phyloP scores from a whole-genome alignment of 2,329 filamentous ascomycete genomes.

The Canariomyces notabilis region DNA sequence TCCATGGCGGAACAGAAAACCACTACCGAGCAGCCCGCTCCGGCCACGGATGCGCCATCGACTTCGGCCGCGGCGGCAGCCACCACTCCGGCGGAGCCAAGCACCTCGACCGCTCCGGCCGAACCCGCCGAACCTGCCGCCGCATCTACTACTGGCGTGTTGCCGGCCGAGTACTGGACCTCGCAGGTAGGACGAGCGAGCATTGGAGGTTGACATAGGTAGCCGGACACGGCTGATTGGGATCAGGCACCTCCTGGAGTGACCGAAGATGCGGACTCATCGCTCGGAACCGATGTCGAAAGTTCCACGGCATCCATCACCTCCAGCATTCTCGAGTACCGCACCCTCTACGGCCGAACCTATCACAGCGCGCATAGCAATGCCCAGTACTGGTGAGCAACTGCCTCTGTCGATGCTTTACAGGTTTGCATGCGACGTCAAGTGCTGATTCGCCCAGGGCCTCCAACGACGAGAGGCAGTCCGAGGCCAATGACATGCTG shows the following conservation, averaged over 20 bases:
- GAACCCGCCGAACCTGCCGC: no score
- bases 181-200: neutral
- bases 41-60: no score
- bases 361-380: slow-evolving; percentile 29
- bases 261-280: slow-evolving; percentile 7
- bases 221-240: no score
- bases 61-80: no score
- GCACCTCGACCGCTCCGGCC: no score
- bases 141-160: neutral
- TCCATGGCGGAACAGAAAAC: neutral
- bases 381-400: slow-evolving; percentile 26
- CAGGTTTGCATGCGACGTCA: no score
- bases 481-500: slow-evolving; percentile 30
- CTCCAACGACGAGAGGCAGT: slow-evolving; percentile 31
- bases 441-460: neutral
- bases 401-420: neutral
- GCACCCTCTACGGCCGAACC: slow-evolving; percentile 30
- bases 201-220: no score
- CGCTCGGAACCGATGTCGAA: slow-evolving; percentile 1
- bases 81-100: neutral
- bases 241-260: no score
- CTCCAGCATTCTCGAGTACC: slow-evolving; percentile 30
- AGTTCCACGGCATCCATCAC: slow-evolving; percentile 28
- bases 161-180: neutral
- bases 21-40: neutral